A percentile compares a stretch with the other conserved stretches of the same genome.
These are phyloP conservation scores for Purpureocillium takamizusanense DNA, from an alignment of 2,329 filamentous ascomycete genomes.

Conservation along the genomic window DNA sequence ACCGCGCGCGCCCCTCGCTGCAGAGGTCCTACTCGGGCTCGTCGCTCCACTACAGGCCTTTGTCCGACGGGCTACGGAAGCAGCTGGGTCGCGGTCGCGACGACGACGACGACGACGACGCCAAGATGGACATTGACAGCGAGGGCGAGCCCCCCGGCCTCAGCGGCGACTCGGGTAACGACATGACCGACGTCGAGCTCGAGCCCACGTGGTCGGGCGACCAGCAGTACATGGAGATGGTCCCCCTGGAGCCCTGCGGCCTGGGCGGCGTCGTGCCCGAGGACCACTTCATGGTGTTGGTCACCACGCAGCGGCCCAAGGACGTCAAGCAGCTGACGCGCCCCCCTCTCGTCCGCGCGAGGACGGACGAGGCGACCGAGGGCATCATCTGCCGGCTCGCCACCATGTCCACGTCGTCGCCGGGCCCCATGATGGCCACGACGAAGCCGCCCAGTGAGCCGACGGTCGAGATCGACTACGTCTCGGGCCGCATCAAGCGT, in stretches of 20 bases:
- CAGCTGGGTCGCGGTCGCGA: too few species aligned
- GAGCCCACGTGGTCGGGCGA: slow-evolving; percentile 38
- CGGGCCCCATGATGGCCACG: slow-evolving; percentile 8
- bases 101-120: too few species aligned
- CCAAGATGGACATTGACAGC: slow-evolving; percentile 19
- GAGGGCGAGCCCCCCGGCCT: slow-evolving; percentile 17
- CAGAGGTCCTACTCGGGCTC: slow-evolving; percentile 43
- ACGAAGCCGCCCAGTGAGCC: slow-evolving; percentile 1
- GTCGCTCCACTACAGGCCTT: slow-evolving; percentile 35
- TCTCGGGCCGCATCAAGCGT: slow-evolving; percentile 30
- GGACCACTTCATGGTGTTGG: slow-evolving; percentile 53
- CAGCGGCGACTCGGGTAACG: slow-evolving; percentile 22
- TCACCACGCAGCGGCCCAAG: slow-evolving; percentile 38
- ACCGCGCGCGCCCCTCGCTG: slow-evolving; percentile 15
- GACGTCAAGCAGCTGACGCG: slow-evolving; percentile 7
- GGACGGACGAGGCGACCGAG: slow-evolving; percentile 24
- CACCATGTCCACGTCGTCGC: slow-evolving; percentile 30
- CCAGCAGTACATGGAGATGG: slow-evolving; percentile 26
- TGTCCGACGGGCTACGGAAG: slow-evolving; percentile 30
- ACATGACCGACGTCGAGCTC: slow-evolving; percentile 29
- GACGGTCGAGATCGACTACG: slow-evolving; percentile 34
- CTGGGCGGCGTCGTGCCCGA: slow-evolving; percentile 51
- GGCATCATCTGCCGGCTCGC: slow-evolving; percentile 32
- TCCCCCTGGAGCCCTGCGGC: slow-evolving; percentile 46
- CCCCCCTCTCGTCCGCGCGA: background rate